phyloP scores from a whole-genome alignment of 2,329 filamentous ascomycete species.

The Scytalidium sp. region DNA sequence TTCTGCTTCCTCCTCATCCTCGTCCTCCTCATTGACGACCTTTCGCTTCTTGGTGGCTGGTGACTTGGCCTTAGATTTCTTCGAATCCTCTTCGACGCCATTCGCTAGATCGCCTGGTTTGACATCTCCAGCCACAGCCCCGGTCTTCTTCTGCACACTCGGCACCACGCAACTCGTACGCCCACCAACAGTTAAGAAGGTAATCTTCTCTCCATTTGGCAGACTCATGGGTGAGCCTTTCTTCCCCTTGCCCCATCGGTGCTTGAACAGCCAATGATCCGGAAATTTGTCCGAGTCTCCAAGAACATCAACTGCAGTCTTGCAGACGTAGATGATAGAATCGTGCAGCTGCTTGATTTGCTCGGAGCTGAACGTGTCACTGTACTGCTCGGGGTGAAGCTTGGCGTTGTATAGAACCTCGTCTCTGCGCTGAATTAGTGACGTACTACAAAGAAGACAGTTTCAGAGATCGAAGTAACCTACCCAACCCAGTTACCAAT shows the following conservation, averaged over 20 bases:
- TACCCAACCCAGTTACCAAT: slow-evolving; percentile 95
- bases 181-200: slow-evolving; percentile 85
- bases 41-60: slow-evolving; percentile 5
- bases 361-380: slow-evolving; percentile 70
- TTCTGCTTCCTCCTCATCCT: slow-evolving; percentile 2
- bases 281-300: slow-evolving; percentile 85
- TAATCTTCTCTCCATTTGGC: slow-evolving; percentile 81
- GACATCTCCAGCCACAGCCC: slow-evolving; percentile 21
- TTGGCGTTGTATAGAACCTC: slow-evolving; percentile 88
- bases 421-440: slow-evolving; percentile 49
- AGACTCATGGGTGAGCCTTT: slow-evolving; percentile 64
- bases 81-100: neutral
- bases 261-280: slow-evolving; percentile 80
- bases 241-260: slow-evolving; percentile 87
- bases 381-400: slow-evolving; percentile 91
- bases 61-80: slow-evolving; percentile 31
- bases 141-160: slow-evolving; percentile 74
- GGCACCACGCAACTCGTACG: slow-evolving; percentile 89
- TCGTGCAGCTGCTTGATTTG: slow-evolving; percentile 72
- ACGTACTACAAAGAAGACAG: neutral
- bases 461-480: slow-evolving; percentile 18
- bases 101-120: slow-evolving; percentile 10
- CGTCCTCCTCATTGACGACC: slow-evolving; percentile 7
- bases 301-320: slow-evolving; percentile 72
- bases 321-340: slow-evolving; percentile 74